These are phyloP conservation scores for Rhodotorula paludigena DNA, from an alignment of 768 basidiomycete genomes.

Conservation along the genomic window DNA sequence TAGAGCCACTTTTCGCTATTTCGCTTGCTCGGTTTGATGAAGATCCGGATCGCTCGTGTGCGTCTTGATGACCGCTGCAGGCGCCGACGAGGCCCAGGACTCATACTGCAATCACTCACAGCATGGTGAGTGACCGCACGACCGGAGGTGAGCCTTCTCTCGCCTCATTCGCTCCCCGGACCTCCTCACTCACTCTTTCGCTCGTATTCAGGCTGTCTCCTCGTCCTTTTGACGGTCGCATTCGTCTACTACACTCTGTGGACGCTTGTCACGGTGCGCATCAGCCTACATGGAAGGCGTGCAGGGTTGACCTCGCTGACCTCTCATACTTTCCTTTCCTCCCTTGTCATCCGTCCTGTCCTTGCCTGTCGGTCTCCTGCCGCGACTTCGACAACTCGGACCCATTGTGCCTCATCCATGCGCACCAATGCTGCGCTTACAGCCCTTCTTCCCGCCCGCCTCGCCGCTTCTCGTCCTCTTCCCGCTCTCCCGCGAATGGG, in stretches of 20 bases:
- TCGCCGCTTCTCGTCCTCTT: conserved; percentile 74
- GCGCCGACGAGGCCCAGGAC: too few species aligned
- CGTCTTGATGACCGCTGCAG: too few species aligned
- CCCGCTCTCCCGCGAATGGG: conserved; percentile 80
- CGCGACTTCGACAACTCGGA: conserved; percentile 19
- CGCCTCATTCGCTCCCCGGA: not conserved
- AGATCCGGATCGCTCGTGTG: too few species aligned
- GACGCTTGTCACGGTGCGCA: conserved; percentile 75
- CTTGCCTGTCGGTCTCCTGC: not conserved
- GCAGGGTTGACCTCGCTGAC: conserved; percentile 10
- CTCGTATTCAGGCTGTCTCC: not conserved
- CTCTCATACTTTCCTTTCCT: not conserved
- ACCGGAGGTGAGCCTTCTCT: not conserved
- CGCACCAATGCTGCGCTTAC: conserved; percentile 50
- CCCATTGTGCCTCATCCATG: not conserved
- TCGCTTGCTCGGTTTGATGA: too few species aligned
- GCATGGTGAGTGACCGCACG: conserved; percentile 1
- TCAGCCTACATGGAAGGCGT: too few species aligned
- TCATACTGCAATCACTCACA: not conserved
- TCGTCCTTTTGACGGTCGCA: conserved; percentile 40
- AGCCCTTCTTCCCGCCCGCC: conserved; percentile 72
- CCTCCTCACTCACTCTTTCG: not conserved
- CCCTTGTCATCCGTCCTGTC: not conserved
- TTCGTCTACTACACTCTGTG: conserved; percentile 89
- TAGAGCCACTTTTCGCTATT: too few species aligned